Conservation (phyloP, 805 yeast genomes). For the Yamadazyma ubonensis region DNA sequence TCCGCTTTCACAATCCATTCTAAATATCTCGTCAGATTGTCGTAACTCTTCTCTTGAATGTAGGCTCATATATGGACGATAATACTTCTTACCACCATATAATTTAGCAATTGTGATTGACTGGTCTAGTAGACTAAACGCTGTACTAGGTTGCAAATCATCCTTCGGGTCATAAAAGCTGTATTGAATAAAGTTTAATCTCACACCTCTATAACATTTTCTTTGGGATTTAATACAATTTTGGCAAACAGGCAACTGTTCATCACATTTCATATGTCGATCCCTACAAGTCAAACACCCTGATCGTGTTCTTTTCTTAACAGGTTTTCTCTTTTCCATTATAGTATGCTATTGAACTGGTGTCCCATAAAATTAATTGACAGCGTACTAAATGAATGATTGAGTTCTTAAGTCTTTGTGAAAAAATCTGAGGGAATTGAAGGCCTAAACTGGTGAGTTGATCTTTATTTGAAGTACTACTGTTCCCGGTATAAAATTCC, state of each 20-base stretch:
- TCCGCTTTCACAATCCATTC: conserved; percentile 18
- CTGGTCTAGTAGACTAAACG: conserved; percentile 37
- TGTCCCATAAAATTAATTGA: too few relatives aligned
- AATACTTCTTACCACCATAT: conserved; percentile 34
- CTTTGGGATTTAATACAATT: conserved; percentile 53
- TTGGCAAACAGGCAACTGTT: conserved; percentile 58
- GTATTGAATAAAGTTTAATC: conserved; percentile 46
- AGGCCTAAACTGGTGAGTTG: too few relatives aligned
- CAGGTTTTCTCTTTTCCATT: conserved; percentile 9
- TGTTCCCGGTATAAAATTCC: too few relatives aligned
- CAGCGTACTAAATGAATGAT: too few relatives aligned
- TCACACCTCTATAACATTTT: conserved; percentile 46
- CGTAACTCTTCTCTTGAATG: conserved; percentile 31
- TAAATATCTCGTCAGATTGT: conserved; percentile 33
- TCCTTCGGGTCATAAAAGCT: conserved; percentile 34
- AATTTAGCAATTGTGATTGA: conserved; percentile 42
- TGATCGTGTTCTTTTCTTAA: conserved; percentile 39
- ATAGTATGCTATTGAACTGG: too few relatives aligned
- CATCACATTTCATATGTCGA: conserved; percentile 68
- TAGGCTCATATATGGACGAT: conserved; percentile 31
- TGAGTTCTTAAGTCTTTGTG: too few relatives aligned
- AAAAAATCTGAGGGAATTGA: too few relatives aligned
- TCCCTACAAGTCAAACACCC: conserved; percentile 66
- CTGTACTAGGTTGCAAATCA: conserved; percentile 1
- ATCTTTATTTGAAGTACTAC: too few relatives aligned